Base-by-base conservation (phyloP, 1,139 yeast species). In the Petasospora rhodanensis region DNA sequence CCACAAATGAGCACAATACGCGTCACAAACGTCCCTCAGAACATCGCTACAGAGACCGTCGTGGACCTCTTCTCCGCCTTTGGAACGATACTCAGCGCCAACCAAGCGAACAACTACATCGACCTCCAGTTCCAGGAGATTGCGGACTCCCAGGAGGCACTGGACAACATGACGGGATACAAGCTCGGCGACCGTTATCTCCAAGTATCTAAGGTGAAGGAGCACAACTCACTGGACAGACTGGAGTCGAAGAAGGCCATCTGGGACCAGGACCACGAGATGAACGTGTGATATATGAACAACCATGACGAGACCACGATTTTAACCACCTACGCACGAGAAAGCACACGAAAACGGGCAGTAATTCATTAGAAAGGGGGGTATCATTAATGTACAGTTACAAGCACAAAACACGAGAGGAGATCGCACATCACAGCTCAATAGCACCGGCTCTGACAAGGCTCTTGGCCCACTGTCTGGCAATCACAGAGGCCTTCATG, bases 391-490 rank as follows among this genome's bases (percentile, higher is more conserved):
- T 29, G 26, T 32, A 32, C 39, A n/a, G n/a, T n/a, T n/a, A n/a
- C n/a, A n/a, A n/a, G n/a, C n/a, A n/a, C n/a, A n/a, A n/a, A n/a
- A n/a, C n/a, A n/a, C n/a, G n/a, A n/a, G n/a, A n/a, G n/a, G n/a
- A n/a, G n/a, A n/a, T n/a, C n/a, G n/a, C 26, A 22, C 21, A 17
- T 34, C 28, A 28, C 30, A 29, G 24, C 20, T 35, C 39, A 14
- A 22, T 22, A 22, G 29, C 37, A n/a, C 39, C 39, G 10, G 39
- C 34, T 30, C 41, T 43, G 35, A 44, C 31, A 12, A 46, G 31
- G 48, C 73, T 70, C 58, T 82, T 80, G 34, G 94, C 96, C 96
- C 96, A 89, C 55, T 81, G 83, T 51, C 95, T 76, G 44, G 96
- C 86, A 42, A 85, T 67, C 20, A 85, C 73, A 36, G 95, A 81